These are phyloP conservation scores for Takashimella tepidaria DNA, from an alignment of 1,284 basidiomycete species.

Conservation along the genomic window DNA sequence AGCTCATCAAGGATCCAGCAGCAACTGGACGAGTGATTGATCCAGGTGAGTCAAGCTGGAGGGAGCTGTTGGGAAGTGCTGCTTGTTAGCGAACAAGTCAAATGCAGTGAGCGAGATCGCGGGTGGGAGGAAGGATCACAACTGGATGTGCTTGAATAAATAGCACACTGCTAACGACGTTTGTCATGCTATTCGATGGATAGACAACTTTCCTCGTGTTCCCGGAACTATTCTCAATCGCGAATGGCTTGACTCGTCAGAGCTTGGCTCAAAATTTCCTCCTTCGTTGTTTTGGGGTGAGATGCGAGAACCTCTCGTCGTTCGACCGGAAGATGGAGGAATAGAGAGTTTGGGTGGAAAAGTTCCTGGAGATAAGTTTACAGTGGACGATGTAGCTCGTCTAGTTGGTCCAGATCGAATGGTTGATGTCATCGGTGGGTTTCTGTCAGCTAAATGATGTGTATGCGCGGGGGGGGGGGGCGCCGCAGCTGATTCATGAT, in stretches of 20 bases:
- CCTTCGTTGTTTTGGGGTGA: constrained; percentile 41
- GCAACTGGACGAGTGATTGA: constrained; percentile 37
- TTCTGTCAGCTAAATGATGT: neutral
- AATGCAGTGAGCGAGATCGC: too few species aligned
- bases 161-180: too few species aligned
- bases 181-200: too few species aligned
- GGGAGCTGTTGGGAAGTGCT: too few species aligned
- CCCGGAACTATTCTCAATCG: constrained; percentile 21
- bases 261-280: constrained; percentile 9
- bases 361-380: constrained; percentile 35
- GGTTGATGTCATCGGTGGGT: constrained; percentile 81
- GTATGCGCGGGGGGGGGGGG: too few species aligned
- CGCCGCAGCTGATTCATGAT: too few species aligned
- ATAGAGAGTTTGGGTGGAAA: constrained; percentile 42
- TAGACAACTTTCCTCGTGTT: constrained; percentile 30
- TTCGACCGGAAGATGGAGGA: constrained; percentile 38
- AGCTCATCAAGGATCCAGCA: constrained; percentile 42
- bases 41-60: constrained; percentile 34
- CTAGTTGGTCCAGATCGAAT: constrained; percentile 70
- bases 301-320: constrained; percentile 37
- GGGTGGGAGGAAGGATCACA: too few species aligned
- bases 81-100: too few species aligned
- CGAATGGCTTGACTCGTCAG: constrained; percentile 30
- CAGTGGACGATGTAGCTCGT: constrained; percentile 65
- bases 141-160: too few species aligned